These are phyloP conservation scores for Metschnikowia bowlesiae DNA, from an alignment of 805 yeast species.

Conservation along the genomic window DNA sequence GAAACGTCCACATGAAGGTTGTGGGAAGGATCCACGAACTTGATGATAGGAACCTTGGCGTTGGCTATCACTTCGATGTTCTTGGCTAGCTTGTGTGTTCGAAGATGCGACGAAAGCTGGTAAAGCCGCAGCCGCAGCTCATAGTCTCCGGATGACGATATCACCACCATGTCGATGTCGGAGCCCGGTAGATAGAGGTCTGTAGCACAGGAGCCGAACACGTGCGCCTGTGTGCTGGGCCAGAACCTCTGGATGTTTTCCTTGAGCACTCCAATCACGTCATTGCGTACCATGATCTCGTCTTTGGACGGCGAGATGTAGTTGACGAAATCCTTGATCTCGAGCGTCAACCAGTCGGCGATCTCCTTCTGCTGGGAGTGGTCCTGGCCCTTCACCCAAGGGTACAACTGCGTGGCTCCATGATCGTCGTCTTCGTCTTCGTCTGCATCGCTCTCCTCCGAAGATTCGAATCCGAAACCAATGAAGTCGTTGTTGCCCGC, in stretches of 20 bases:
- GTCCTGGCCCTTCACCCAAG: slow-evolving; percentile 78
- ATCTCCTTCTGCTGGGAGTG: slow-evolving; percentile 73
- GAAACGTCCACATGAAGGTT: slow-evolving; percentile 83
- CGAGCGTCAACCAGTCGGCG: slow-evolving; percentile 82
- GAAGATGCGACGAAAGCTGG: slow-evolving; percentile 65
- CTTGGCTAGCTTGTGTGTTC: slow-evolving; percentile 57
- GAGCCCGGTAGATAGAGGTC: slow-evolving; percentile 92
- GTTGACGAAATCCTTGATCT: slow-evolving; percentile 76
- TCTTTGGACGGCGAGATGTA: slow-evolving; percentile 79
- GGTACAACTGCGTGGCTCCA: slow-evolving; percentile 29
- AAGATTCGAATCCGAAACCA: slow-evolving; percentile 49
- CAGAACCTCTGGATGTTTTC: slow-evolving; percentile 52
- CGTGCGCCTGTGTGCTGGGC: slow-evolving; percentile 75
- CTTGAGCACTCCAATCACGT: slow-evolving; percentile 58
- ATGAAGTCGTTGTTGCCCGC: slow-evolving; percentile 50
- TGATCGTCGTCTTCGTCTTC: slow-evolving; percentile 8
- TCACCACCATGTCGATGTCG: slow-evolving; percentile 89
- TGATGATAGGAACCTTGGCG: slow-evolving; percentile 92
- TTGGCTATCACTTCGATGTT: slow-evolving; percentile 81
- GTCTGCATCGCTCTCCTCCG: slow-evolving; percentile 24
- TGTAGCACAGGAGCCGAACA: slow-evolving; percentile 93
- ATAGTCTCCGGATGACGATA: slow-evolving; percentile 54
- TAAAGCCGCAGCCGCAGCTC: slow-evolving; percentile 65
- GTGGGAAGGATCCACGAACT: slow-evolving; percentile 71
- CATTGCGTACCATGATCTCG: slow-evolving; percentile 66